Percentiles rank a stretch among this genome's conserved stretches.
phyloP scores from a whole-genome alignment of 495 filamentous ascomycete species.

The Sphaerosporella brunnea region DNA sequence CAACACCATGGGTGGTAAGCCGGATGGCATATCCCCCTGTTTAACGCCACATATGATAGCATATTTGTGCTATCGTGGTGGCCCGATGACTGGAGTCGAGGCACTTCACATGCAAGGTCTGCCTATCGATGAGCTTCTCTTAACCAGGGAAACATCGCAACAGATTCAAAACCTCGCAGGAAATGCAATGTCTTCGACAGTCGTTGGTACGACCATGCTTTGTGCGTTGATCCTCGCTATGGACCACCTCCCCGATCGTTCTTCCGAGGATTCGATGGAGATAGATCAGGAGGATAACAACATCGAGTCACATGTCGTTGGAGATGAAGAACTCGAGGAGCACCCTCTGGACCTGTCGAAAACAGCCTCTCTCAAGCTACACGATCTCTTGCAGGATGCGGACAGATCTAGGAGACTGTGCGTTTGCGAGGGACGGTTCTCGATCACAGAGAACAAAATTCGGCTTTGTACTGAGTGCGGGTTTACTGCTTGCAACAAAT shows the following conservation, averaged over 20 bases:
- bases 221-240: conserved; percentile 32
- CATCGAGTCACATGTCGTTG: conserved; percentile 11
- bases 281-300: conserved; percentile 15
- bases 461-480: conserved; percentile 36
- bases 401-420: conserved; percentile 34
- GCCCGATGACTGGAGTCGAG: conserved; percentile 49
- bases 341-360: conserved; percentile 10
- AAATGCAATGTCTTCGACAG: conserved; percentile 69
- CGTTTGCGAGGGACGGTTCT: conserved; percentile 38
- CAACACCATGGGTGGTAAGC: conserved; percentile 30
- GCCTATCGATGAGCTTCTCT: conserved; percentile 41
- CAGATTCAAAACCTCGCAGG: conserved; percentile 59
- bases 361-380: conserved; percentile 25
- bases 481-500: conserved; percentile 39
- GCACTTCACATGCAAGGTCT: conserved; percentile 54
- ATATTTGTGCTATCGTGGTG: conserved; percentile 43
- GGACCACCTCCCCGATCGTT: conserved; percentile 1
- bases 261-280: conserved; percentile 18
- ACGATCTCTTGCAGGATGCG: conserved; percentile 27
- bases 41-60: conserved; percentile 51
- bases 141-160: conserved; percentile 44
- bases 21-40: conserved; percentile 46
- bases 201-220: conserved; percentile 47
- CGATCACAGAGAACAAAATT: conserved; percentile 28
- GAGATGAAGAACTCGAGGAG: conserved; percentile 12